Percentiles rank a stretch among this genome's conserved stretches.
Conservation (phyloP, 2,329 filamentous ascomycete genomes). For the Stemphylium lycopersici region DNA sequence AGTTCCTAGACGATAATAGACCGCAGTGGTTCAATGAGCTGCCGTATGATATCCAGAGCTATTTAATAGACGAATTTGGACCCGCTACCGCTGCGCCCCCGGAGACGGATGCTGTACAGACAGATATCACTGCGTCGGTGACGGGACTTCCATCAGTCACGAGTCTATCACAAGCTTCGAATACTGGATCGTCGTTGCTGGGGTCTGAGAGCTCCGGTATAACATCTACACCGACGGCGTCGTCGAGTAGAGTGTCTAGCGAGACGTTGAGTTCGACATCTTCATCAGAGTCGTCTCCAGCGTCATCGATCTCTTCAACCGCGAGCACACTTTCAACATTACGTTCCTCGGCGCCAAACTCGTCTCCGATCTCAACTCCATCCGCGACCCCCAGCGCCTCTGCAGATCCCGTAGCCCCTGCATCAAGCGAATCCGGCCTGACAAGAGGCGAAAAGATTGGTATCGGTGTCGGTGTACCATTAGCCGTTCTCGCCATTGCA, state of each 20-base stretch:
- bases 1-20: slow-evolving; percentile 43
- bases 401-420: slow-evolving; percentile 23
- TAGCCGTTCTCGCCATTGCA: slow-evolving; percentile 63
- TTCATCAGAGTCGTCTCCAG: not conserved
- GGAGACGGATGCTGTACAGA: slow-evolving; percentile 8
- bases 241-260: slow-evolving; percentile 3
- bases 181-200: not conserved
- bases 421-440: slow-evolving; percentile 26
- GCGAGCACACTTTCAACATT: slow-evolving; percentile 2
- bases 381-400: slow-evolving; percentile 18
- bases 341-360: not conserved
- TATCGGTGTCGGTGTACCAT: slow-evolving; percentile 54
- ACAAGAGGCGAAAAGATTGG: slow-evolving; percentile 40
- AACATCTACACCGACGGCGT: not conserved
- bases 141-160: slow-evolving; percentile 8
- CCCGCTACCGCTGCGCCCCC: slow-evolving; percentile 35
- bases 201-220: not conserved
- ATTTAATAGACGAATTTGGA: slow-evolving; percentile 42
- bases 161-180: slow-evolving; percentile 2
- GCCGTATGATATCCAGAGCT: slow-evolving; percentile 43
- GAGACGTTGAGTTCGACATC: not conserved
- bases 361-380: slow-evolving; percentile 1
- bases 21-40: slow-evolving; percentile 43
- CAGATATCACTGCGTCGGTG: slow-evolving; percentile 7
- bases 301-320: slow-evolving; percentile 4